Percentiles rank a stretch among this genome's conserved stretches.
Conservation (phyloP, 805 yeast genomes). For the Saccharomycopsis fodiens region DNA sequence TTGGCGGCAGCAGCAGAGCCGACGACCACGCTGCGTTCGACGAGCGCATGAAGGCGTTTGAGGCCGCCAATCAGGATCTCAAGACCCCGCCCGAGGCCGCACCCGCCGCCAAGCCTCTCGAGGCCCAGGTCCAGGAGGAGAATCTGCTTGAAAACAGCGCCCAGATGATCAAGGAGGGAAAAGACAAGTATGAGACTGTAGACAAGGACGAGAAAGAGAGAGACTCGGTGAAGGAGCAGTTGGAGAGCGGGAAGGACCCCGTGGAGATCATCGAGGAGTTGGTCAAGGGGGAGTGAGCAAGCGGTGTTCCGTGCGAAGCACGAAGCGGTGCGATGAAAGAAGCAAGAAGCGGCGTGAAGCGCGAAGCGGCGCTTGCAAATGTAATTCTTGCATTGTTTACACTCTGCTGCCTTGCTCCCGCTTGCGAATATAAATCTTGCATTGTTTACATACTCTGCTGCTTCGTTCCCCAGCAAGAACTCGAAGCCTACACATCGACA, state of each 20-base stretch:
- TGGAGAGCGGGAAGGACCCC: slow-evolving; percentile 5
- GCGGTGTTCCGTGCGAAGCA: too few relatives aligned
- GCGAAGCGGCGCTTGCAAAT: too few relatives aligned
- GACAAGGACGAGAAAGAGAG: background rate
- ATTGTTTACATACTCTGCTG: too few relatives aligned
- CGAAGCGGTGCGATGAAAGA: too few relatives aligned
- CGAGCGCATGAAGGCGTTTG: background rate
- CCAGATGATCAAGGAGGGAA: slow-evolving; percentile 2
- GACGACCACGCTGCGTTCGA: background rate
- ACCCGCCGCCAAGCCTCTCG: slow-evolving; percentile 14
- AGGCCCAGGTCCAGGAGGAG: slow-evolving; percentile 10
- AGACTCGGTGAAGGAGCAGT: slow-evolving; percentile 6
- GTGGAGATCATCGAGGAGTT: slow-evolving; percentile 11
- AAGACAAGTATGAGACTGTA: background rate
- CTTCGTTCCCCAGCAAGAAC: too few relatives aligned
- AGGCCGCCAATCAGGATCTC: background rate
- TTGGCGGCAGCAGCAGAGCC: slow-evolving; percentile 12
- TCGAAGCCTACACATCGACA: too few relatives aligned
- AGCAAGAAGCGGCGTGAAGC: too few relatives aligned
- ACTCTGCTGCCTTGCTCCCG: too few relatives aligned
- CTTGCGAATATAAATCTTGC: too few relatives aligned
- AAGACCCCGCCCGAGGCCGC: slow-evolving; percentile 6
- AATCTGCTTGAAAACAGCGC: slow-evolving; percentile 1
- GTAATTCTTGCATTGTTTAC: too few relatives aligned
- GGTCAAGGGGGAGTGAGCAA: slow-evolving; percentile 5